Evolutionary conservation across 1,139 yeast genomes (phyloP), one percentile per base, ranked within the genome.

Genomic region (Kodamaea derodonti): DNA sequence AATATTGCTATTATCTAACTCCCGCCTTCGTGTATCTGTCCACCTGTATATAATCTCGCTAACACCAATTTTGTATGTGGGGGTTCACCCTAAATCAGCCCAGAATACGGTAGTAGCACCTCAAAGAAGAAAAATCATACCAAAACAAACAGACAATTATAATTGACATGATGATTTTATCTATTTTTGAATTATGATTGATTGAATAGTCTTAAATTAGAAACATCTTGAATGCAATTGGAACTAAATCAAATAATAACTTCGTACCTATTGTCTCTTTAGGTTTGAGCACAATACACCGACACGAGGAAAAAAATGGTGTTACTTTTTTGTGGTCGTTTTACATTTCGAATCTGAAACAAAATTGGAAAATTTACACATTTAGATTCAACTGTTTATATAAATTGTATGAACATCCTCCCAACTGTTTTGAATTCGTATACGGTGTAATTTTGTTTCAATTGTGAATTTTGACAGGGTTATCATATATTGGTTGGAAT

Each of bases 321-420:
- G n/a, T n/a, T n/a, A n/a, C n/a, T n/a, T n/a, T n/a, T 45, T 45
- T 42, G 45, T 39, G 47, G 16, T 29, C 33, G 51, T 47, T 47
- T 47, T 38, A 47, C 43, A 46, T 45, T 40, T 45, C 39, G 38
- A 37, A 31, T 39, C 47, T 47, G 49, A 47, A 47, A 47, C 51
- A 39, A 34, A 35, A 31, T 30, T 33, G 6, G 34, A 35, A 31
- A 34, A 40, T 38, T 37, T 45, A 36, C 38, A 34, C 42, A 34
- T 29, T 40, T 38, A 29, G 29, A 31, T n/a, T n/a, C n/a, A n/a
- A n/a, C n/a, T n/a, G n/a, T n/a, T n/a, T n/a, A n/a, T n/a, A n/a
- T n/a, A n/a, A n/a, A n/a, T n/a, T n/a, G n/a, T n/a, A n/a, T n/a
- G n/a, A n/a, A n/a, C n/a, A n/a, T n/a, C n/a, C n/a, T n/a, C n/a